Conservation (phyloP, 192 early-diverging fungal species). For the Linnemannia elongata region DNA sequence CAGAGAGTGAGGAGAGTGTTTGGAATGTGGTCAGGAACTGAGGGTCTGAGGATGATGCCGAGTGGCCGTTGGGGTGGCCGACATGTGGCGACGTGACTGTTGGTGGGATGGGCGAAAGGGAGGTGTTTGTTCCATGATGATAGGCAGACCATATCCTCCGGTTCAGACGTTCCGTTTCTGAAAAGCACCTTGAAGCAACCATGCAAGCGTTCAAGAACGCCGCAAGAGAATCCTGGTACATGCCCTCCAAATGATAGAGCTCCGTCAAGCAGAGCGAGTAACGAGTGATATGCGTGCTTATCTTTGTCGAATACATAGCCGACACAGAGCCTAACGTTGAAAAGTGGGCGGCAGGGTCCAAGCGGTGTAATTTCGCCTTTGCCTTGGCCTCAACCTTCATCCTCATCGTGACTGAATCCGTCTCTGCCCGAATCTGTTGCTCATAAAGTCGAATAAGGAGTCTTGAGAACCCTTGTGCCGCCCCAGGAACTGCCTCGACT, state of each 20-base stretch:
- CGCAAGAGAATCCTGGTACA: constrained; percentile 40
- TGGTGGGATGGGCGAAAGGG: constrained; percentile 1
- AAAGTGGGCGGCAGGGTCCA: not conserved
- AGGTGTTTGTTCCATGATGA: constrained; percentile 1
- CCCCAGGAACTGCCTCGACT: constrained; percentile 24
- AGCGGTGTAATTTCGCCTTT: too few relatives aligned
- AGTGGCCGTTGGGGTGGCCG: not conserved
- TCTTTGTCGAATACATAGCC: constrained; percentile 16
- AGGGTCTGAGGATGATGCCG: not conserved
- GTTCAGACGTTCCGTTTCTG: constrained; percentile 24
- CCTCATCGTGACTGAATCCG: constrained; percentile 21
- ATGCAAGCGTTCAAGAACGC: constrained; percentile 48
- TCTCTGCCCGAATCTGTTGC: constrained; percentile 32
- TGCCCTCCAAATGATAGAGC: constrained; percentile 39
- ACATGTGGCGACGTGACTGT: not conserved
- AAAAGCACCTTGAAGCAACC: constrained; percentile 38
- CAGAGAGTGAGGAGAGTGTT: not conserved
- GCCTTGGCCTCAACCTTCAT: constrained; percentile 16
- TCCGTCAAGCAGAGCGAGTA: constrained; percentile 45
- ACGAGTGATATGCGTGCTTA: constrained; percentile 18
- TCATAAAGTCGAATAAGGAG: constrained; percentile 38
- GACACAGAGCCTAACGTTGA: not conserved
- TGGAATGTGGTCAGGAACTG: not conserved
- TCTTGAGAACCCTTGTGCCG: constrained; percentile 22
- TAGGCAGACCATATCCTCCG: constrained; percentile 37